Evolutionary conservation across 345 rosid genomes (phyloP).

Genomic region (Lepidium sativum): DNA sequence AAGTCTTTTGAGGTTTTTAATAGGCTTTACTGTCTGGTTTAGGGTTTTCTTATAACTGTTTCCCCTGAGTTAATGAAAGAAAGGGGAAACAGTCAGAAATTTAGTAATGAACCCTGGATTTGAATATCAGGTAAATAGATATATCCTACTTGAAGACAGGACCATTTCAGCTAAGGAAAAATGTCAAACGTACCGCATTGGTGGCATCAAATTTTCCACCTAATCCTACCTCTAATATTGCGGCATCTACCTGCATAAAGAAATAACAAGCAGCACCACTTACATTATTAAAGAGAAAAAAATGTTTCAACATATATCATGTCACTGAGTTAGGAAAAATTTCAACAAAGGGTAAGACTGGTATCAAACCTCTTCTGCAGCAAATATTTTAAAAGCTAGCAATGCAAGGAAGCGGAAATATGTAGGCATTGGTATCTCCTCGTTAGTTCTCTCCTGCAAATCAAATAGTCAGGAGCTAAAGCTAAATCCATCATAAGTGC

Average conservation of each 20-base stretch:
- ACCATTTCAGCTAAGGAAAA: neutral
- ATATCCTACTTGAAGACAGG: neutral
- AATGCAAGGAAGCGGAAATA: conserved; percentile 88
- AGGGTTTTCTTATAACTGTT: neutral
- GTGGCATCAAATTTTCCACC: conserved; percentile 96
- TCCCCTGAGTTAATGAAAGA: neutral
- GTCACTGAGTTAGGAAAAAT: neutral
- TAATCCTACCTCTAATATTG: conserved; percentile 89
- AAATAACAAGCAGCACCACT: neutral
- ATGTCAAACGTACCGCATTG: conserved; percentile 62
- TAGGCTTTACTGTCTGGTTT: neutral
- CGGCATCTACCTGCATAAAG: conserved; percentile 76
- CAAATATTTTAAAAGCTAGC: conserved; percentile 92
- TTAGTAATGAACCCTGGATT: neutral
- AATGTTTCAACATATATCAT: neutral
- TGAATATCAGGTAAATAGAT: neutral
- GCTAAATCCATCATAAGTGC: neutral
- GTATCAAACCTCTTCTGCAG: conserved; percentile 70
- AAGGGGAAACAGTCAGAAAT: neutral
- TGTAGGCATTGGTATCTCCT: conserved; percentile 87
- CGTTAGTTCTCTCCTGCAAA: conserved; percentile 62
- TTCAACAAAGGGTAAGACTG: neutral
- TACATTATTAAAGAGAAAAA: neutral
- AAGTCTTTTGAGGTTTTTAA: neutral
- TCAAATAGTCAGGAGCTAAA: neutral